Evolutionary conservation across 2,329 filamentous ascomycete genomes (phyloP), one percentile per base, ranked within the genome.

Genomic region (Exophiala sideris): DNA sequence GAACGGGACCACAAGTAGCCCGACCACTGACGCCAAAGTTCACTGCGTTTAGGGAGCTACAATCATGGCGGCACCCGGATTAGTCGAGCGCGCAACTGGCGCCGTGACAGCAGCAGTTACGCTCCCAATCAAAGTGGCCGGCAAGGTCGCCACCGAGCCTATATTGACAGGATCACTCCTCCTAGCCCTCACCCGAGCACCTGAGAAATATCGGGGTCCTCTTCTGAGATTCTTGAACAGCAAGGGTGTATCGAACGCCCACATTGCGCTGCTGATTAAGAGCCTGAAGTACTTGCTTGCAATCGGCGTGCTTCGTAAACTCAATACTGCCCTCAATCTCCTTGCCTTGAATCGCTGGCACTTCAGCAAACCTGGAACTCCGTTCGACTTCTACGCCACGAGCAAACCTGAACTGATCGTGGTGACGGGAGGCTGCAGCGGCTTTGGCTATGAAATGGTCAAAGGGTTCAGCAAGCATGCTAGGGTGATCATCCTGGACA

Each of bases 401-500:
- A 29, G 51, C 40, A 63, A 70, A 62, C 79, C 77, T 7, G 62
- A 64, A 32, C 42, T 62, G 14, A 55, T 64, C 29, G 49, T 64
- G 29, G 54, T 63, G 50, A 58, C 88, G 0, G 88, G 89, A 6
- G 88, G 88, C 9, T 83, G 85, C 38, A 82, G 82, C 54, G 88
- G 88, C 0, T 90, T 92, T 64, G 88, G 88, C 11, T 82, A 80
- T 18, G 72, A 79, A 38, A 77, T 89, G 2, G 86, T 87, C 8
- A 76, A 78, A 59, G 67, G 85, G 44, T 74, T 94, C n/a, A 84
- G 82, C 0, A 81, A 85, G 67, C 80, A 80, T 1, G 76, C 88
- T 61, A 86, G 81, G 61, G 85, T 91, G 32, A 85, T 85, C 0
- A 83, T 91, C 2, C 68, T 91, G 21, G 88, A 92, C 71, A 78